Evolutionary conservation across 306 rosid genomes (phyloP).

Genomic region (Casuarina glauca): DNA sequence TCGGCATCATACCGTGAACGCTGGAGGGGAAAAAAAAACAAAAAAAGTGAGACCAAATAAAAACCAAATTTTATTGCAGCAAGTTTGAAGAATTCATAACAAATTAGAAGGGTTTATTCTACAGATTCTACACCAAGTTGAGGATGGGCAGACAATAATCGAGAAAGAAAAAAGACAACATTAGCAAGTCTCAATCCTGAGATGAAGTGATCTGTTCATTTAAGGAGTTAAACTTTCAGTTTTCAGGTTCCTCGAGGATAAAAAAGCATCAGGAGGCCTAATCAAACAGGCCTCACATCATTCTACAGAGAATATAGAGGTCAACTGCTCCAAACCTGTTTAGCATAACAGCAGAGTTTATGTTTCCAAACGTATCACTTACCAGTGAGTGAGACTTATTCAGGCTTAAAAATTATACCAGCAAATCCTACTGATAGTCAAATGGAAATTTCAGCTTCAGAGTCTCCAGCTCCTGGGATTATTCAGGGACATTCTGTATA

Average conservation of each 20-base stretch:
- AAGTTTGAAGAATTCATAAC: not conserved
- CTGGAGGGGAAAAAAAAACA: constrained; percentile 34
- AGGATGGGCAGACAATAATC: not conserved
- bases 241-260: not conserved
- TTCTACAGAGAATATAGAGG: too few relatives aligned
- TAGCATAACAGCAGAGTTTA: not conserved
- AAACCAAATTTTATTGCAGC: constrained; percentile 1
- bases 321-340: not conserved
- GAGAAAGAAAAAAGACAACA: not conserved
- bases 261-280: not conserved
- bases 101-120: not conserved
- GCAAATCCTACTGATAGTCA: too few relatives aligned
- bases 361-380: too few relatives aligned
- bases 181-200: not conserved
- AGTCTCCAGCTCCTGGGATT: too few relatives aligned
- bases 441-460: too few relatives aligned
- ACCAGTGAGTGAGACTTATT: too few relatives aligned
- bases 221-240: not conserved
- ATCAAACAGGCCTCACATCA: too few relatives aligned
- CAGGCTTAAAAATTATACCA: too few relatives aligned
- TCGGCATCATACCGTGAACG: constrained; percentile 80
- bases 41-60: constrained; percentile 21
- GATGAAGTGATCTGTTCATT: not conserved
- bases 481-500: too few relatives aligned
- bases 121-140: not conserved